Conservation (phyloP, 371 early-diverging fungal genomes). For the Mucor indicus region DNA sequence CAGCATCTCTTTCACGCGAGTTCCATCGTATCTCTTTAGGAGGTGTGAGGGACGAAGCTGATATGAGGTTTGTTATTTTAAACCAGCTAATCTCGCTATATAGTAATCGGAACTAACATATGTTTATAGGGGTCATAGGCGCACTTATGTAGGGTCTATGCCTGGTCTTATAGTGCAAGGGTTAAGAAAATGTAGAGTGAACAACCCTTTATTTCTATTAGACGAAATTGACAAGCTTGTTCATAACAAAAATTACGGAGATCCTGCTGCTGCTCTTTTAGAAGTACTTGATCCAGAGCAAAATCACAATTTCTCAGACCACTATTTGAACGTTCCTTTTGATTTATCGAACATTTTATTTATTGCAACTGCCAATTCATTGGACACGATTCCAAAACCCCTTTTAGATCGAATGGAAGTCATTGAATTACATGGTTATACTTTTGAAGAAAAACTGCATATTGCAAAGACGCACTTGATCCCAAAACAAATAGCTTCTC, state of each 20-base stretch:
- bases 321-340: constrained; percentile 79
- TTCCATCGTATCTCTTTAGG: constrained; percentile 84
- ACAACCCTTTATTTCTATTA: constrained; percentile 68
- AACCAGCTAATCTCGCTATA: too few species aligned
- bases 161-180: constrained; percentile 83
- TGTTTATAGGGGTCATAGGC: constrained; percentile 86
- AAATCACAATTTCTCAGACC: constrained; percentile 73
- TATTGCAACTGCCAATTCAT: constrained; percentile 82
- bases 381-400: constrained; percentile 77
- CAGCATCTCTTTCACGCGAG: constrained; percentile 71
- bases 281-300: constrained; percentile 91
- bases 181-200: constrained; percentile 62
- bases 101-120: too few species aligned
- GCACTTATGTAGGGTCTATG: constrained; percentile 86
- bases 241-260: constrained; percentile 60
- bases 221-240: constrained; percentile 89
- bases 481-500: constrained; percentile 66
- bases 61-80: constrained; percentile 49
- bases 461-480: constrained; percentile 48
- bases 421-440: constrained; percentile 82
- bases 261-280: constrained; percentile 81
- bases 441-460: constrained; percentile 75
- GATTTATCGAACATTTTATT: constrained; percentile 81
- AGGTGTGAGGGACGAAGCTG: constrained; percentile 85
- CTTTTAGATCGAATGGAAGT: constrained; percentile 87